These are phyloP conservation scores for Corchorus olitorius DNA, from an alignment of 345 rosid species.

Conservation along the genomic window DNA sequence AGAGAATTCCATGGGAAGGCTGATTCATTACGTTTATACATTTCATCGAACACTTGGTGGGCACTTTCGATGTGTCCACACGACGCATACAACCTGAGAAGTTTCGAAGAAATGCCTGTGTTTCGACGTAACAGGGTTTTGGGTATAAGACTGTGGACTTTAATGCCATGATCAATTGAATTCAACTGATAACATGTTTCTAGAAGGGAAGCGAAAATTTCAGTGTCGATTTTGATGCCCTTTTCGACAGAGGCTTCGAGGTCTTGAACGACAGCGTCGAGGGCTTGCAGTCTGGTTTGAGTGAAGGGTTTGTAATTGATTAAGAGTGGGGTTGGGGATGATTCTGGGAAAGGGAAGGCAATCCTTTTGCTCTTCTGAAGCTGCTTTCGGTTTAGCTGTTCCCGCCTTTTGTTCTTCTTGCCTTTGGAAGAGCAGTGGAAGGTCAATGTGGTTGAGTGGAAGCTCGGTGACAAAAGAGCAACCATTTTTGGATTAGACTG, in stretches of 20 bases:
- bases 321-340: slow-evolving; percentile 63
- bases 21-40: slow-evolving; percentile 50
- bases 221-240: slow-evolving; percentile 56
- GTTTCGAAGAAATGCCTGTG: slow-evolving; percentile 59
- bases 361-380: slow-evolving; percentile 20
- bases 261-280: slow-evolving; percentile 56
- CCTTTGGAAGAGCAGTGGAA: slow-evolving; percentile 34
- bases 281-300: slow-evolving; percentile 58
- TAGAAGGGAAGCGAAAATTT: slow-evolving; percentile 66
- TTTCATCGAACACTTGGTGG: slow-evolving; percentile 79
- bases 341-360: slow-evolving; percentile 37
- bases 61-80: slow-evolving; percentile 57
- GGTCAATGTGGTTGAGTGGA: neutral
- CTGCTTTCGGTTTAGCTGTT: slow-evolving; percentile 30
- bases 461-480: slow-evolving; percentile 29
- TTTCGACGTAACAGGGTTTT: slow-evolving; percentile 48
- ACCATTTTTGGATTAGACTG: slow-evolving; percentile 29
- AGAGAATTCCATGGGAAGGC: slow-evolving; percentile 93
- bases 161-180: slow-evolving; percentile 55
- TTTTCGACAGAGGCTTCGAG: slow-evolving; percentile 53
- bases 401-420: slow-evolving; percentile 41
- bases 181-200: slow-evolving; percentile 64
- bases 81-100: slow-evolving; percentile 56
- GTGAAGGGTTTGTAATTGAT: slow-evolving; percentile 32
- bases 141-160: slow-evolving; percentile 67